Conservation (phyloP, 768 basidiomycete species). For the Lentinula guzmanii region DNA sequence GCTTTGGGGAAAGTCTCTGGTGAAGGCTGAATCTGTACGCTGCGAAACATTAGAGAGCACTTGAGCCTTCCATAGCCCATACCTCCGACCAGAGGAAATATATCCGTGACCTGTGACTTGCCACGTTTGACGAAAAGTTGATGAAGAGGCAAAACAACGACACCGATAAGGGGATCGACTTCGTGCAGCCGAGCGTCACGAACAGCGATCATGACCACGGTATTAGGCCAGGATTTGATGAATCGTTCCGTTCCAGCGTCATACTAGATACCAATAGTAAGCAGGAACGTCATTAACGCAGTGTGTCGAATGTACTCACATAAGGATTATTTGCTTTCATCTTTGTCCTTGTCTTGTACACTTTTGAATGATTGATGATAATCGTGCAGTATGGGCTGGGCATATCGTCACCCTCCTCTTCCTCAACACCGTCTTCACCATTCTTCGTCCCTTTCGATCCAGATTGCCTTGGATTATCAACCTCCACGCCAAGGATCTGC, state of each 20-base stretch:
- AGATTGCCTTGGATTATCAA: conserved; percentile 51
- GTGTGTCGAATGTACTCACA: conserved; percentile 21
- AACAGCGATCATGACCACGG: conserved; percentile 60
- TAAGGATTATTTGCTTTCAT: conserved; percentile 39
- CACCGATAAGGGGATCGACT: conserved; percentile 63
- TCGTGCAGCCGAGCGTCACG: conserved; percentile 55
- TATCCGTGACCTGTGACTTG: conserved; percentile 48
- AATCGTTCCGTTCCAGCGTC: conserved; percentile 67
- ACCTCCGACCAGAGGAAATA: conserved; percentile 64
- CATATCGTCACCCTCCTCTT: conserved; percentile 53
- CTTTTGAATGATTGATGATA: conserved; percentile 35
- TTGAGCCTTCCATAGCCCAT: conserved; percentile 61
- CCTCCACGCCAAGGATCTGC: conserved; percentile 57
- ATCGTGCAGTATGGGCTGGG: conserved; percentile 59
- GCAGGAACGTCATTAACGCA: not conserved
- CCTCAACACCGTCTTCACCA: conserved; percentile 48
- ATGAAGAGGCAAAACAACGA: conserved; percentile 48
- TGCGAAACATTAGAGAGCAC: conserved; percentile 62
- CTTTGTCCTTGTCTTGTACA: conserved; percentile 41
- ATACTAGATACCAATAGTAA: conserved; percentile 25
- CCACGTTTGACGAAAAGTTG: conserved; percentile 35
- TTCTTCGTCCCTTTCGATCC: conserved; percentile 46
- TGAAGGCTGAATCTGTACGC: conserved; percentile 47
- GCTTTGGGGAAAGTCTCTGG: conserved; percentile 36
- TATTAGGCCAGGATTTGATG: conserved; percentile 53